Evolutionary conservation across 306 rosid species (phyloP), one percentile per base, ranked within the genome.

Genomic region (Rubus parviflorus): DNA sequence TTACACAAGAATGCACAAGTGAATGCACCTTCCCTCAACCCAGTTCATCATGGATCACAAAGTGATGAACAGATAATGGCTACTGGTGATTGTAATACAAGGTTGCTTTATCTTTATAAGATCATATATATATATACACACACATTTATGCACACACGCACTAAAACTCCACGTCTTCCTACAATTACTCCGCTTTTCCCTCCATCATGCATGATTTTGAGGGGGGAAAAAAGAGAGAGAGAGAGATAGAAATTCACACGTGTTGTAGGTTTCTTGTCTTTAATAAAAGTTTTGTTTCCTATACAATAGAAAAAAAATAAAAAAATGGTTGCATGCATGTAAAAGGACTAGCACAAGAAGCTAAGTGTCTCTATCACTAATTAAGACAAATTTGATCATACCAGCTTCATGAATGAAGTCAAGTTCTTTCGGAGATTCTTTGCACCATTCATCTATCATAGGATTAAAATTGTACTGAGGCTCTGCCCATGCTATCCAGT

Each of bases 401-500:
- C 99, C 99, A 69, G 99, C 98, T 87, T 96, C 99, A 62, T 10
- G 90, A 85, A 88, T 93, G 89, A 92, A 93, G 83, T 96, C 96
- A 58, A 96, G 94, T 77, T 96, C 99, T 82, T 93, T 96, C 48
- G 99, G 99, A 85, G 94, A 97, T 88, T 96, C 99, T 88, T 84
- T 91, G 99, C 99, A 96, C 98, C 99, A 96, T 85, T 96, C 99
- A 85, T 96, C 94, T 75, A 96, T 96, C 88, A 96, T 91, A 53
- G 99, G 99, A 83, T 90, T 96, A 46, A 96, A 93, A 85, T 96
- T 82, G 68, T 91, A 89, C 61, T 93, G 98, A 22, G 99, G 99
- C 77, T 96, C 98, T 1, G 94, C 98, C 99, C 99, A 96, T 60
- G 96, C 98, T 90, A 93, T 88, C 99, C 99, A 96, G 85, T 96